phyloP scores from a whole-genome alignment of 129 eudicot genomes.

The Flaveria robusta region DNA sequence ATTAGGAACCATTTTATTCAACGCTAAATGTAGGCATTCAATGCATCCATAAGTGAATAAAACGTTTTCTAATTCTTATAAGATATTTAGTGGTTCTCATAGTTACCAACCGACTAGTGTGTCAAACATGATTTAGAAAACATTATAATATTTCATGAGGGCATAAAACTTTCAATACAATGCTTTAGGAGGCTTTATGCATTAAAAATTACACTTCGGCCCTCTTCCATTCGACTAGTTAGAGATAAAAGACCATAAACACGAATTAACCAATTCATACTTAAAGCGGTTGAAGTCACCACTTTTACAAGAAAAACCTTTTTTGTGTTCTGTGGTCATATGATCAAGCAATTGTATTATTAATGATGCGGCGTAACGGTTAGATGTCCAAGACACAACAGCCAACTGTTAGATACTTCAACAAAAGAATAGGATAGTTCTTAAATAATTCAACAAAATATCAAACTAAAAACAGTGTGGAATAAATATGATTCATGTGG shows the following conservation, averaged over 20 bases:
- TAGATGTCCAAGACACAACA: neutral
- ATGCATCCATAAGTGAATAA: neutral
- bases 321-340: neutral
- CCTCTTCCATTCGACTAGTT: neutral
- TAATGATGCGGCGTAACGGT: neutral
- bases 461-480: neutral
- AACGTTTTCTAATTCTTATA: neutral
- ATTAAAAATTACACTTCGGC: neutral
- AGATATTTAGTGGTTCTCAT: neutral
- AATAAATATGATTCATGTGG: conserved; percentile 11
- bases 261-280: neutral
- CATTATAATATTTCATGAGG: no score
- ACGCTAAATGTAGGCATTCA: neutral
- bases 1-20: neutral
- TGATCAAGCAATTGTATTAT: neutral
- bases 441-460: neutral
- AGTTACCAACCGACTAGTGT: neutral
- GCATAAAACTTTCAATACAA: neutral
- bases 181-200: neutral
- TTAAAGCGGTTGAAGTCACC: neutral
- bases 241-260: neutral
- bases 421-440: neutral
- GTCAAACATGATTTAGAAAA: neutral
- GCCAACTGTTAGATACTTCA: neutral
- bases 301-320: neutral